A percentile compares a stretch with the other conserved stretches of the same genome.
Evolutionary conservation across 345 rosid genomes (phyloP).

Genomic region (Eucalyptus lansdowneana): DNA sequence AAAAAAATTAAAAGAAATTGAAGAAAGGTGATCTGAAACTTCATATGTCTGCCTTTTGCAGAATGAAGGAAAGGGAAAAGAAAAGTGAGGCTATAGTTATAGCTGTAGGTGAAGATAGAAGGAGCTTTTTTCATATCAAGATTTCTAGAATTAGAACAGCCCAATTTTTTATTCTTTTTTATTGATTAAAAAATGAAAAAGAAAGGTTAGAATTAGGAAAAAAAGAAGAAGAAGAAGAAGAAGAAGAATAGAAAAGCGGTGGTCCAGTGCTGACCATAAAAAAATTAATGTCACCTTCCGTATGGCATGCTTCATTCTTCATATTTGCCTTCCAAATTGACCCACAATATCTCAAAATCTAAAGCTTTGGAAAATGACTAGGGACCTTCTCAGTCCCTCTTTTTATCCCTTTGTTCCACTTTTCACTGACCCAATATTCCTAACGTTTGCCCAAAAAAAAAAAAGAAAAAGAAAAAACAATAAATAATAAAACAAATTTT

Average conservation of each 20-base stretch:
- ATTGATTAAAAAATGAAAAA: background rate
- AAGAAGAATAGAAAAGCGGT: background rate
- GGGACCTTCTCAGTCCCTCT: background rate
- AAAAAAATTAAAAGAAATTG: background rate
- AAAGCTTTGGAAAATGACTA: background rate
- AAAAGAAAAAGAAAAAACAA: too few species aligned
- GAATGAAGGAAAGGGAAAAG: background rate
- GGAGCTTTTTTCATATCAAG: background rate
- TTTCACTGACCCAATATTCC: background rate
- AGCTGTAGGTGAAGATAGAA: background rate
- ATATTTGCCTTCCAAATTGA: background rate
- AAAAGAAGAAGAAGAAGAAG: background rate
- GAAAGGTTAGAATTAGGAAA: background rate
- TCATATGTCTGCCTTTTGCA: background rate
- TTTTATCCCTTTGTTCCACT: background rate
- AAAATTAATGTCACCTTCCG: background rate
- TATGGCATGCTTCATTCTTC: background rate
- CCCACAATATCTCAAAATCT: background rate
- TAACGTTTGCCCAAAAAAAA: background rate
- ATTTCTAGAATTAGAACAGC: background rate
- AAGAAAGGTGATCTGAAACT: background rate
- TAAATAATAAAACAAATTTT: background rate
- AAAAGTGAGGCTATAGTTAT: background rate
- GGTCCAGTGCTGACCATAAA: background rate
- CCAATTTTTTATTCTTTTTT: background rate